A percentile compares a stretch with the other conserved stretches of the same genome.
phyloP scores from a whole-genome alignment of 2,329 filamentous ascomycete species.

The Aspergillus sergii region DNA sequence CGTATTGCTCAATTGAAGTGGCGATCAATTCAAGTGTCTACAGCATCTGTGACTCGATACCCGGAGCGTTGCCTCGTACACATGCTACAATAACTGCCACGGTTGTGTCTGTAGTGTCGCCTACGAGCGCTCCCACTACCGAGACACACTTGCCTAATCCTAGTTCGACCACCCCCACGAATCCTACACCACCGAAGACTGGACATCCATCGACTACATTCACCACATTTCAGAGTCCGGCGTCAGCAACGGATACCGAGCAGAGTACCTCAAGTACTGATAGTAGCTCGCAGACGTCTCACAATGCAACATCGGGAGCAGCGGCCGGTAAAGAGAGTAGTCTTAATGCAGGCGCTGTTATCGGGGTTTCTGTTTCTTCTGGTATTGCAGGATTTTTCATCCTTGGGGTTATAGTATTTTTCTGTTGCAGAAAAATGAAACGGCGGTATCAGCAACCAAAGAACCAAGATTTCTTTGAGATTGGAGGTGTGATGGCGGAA shows the following conservation, averaged over 20 bases:
- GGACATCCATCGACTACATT: conserved; percentile 8
- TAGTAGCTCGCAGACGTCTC: conserved; percentile 9
- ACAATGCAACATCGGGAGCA: conserved; percentile 8
- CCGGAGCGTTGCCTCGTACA: conserved; percentile 36
- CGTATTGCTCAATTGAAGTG: conserved; percentile 56
- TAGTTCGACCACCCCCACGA: background rate
- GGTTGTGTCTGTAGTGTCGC: conserved; percentile 20
- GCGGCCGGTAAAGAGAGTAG: conserved; percentile 11
- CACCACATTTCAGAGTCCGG: conserved; percentile 20
- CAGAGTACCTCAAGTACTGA: conserved; percentile 20
- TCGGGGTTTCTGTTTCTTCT: conserved; percentile 41
- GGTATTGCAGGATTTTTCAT: conserved; percentile 39
- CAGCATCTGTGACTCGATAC: conserved; percentile 58
- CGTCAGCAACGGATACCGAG: conserved; percentile 17
- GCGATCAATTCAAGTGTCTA: conserved; percentile 49
- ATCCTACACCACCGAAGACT: background rate
- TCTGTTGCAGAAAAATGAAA: conserved; percentile 33
- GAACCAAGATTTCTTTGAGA: conserved; percentile 38
- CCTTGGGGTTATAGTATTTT: conserved; percentile 35
- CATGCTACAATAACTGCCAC: conserved; percentile 43
- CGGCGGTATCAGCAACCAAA: conserved; percentile 24
- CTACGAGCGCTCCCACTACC: conserved; percentile 9
- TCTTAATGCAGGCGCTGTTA: conserved; percentile 35
- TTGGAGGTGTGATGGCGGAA: conserved; percentile 43
- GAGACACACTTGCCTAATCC: conserved; percentile 4